These are phyloP conservation scores for Fistulifera pelliculosa DNA, from an alignment of 108 stramenopile species.

Conservation along the genomic window DNA sequence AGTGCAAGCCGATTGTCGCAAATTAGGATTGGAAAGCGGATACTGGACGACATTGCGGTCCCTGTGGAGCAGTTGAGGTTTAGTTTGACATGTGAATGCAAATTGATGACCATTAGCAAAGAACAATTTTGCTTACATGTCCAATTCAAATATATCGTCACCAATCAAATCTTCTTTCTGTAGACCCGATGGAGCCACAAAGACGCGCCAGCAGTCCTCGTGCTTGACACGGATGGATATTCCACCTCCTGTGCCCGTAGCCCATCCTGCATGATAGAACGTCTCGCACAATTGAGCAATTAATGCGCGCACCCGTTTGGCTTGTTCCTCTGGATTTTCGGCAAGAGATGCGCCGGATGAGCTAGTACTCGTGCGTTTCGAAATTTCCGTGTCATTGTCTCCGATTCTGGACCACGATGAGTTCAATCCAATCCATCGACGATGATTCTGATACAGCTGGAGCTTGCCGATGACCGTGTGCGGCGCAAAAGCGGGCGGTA, in stretches of 20 bases:
- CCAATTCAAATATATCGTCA: conserved; percentile 88
- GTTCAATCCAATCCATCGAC: conserved; percentile 70
- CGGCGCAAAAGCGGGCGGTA: conserved; percentile 42
- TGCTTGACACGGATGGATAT: conserved; percentile 75
- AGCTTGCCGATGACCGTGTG: conserved; percentile 58
- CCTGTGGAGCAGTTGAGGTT: no score
- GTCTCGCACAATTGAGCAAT: conserved; percentile 80
- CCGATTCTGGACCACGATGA: conserved; percentile 65
- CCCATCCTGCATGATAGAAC: conserved; percentile 87
- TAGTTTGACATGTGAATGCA: conserved; percentile 8
- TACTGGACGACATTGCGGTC: conserved; percentile 43
- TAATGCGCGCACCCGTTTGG: conserved; percentile 35
- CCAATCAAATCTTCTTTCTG: conserved; percentile 94
- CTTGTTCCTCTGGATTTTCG: conserved; percentile 13
- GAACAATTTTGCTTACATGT: conserved; percentile 23
- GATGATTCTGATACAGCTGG: conserved; percentile 45
- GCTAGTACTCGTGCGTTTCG: neutral
- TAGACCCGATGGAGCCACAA: conserved; percentile 93
- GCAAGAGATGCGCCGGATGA: neutral
- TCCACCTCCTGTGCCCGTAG: conserved; percentile 91
- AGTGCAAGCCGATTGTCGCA: conserved; percentile 80
- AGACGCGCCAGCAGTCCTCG: conserved; percentile 51
- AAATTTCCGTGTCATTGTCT: conserved; percentile 5
- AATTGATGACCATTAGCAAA: no score
- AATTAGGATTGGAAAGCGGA: conserved; percentile 49